These are phyloP conservation scores for Penicillium cinerascens DNA, from an alignment of 495 filamentous ascomycete genomes.

Conservation along the genomic window DNA sequence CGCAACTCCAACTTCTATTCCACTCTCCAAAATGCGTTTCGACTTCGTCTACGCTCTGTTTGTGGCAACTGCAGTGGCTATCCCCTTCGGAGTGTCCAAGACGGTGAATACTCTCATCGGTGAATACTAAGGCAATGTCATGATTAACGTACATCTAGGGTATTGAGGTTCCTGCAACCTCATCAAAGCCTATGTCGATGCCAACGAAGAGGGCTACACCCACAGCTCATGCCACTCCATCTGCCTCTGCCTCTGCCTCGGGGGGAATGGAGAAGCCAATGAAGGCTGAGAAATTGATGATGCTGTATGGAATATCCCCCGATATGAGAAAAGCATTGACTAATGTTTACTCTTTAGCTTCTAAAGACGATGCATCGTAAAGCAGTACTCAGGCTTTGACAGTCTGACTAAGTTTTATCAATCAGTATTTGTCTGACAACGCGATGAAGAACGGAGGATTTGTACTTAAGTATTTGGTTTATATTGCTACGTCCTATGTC, in stretches of 20 bases:
- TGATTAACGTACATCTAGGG: not conserved
- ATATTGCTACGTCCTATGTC: not conserved
- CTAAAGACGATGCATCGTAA: not conserved
- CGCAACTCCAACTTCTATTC: not conserved
- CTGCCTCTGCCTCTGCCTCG: slow-evolving; percentile 5
- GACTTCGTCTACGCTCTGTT: slow-evolving; percentile 4
- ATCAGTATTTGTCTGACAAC: not conserved
- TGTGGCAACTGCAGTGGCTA: not conserved
- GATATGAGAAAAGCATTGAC: not conserved
- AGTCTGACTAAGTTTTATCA: too few species aligned
- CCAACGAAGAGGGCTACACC: slow-evolving; percentile 9
- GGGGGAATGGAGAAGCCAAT: slow-evolving; percentile 1
- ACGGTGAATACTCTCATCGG: not conserved
- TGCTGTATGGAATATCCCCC: not conserved
- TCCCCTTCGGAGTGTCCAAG: slow-evolving; percentile 5
- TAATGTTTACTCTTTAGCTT: not conserved
- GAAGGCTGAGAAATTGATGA: slow-evolving; percentile 3
- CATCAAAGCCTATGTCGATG: slow-evolving; percentile 9
- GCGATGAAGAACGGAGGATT: not conserved
- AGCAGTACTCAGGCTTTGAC: too few species aligned
- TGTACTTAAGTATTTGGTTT: not conserved
- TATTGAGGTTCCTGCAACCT: not conserved
- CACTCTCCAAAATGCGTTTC: slow-evolving; percentile 6
- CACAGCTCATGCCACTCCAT: not conserved
- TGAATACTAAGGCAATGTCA: not conserved